Percentiles rank a stretch among this genome's conserved stretches.
Evolutionary conservation across 108 stramenopile genomes (phyloP).

Genomic region (Skeletonema marinoi): DNA sequence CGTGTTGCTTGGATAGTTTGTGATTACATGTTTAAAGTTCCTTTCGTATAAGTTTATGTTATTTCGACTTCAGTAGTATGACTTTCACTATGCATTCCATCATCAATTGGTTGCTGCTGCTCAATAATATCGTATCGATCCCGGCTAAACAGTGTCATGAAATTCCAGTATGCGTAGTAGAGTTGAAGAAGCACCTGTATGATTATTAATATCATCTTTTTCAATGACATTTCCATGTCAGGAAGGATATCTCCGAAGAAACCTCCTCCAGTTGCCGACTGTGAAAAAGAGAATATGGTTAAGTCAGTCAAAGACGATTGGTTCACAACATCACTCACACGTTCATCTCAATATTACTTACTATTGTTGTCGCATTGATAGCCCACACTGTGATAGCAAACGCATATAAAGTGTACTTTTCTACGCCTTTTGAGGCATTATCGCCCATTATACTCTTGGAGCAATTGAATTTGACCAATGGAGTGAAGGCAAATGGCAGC

Average conservation of each 20-base stretch:
- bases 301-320: neutral
- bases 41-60: neutral
- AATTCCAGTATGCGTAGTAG: conserved; percentile 58
- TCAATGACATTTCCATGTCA: conserved; percentile 31
- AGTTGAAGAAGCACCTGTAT: conserved; percentile 52
- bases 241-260: conserved; percentile 58
- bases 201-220: conserved; percentile 34
- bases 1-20: neutral
- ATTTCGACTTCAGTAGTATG: neutral
- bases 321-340: no score
- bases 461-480: conserved; percentile 74
- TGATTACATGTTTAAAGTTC: neutral
- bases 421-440: conserved; percentile 41
- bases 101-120: neutral
- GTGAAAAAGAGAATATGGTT: neutral
- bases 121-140: neutral
- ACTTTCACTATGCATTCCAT: neutral
- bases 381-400: conserved; percentile 58
- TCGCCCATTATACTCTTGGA: conserved; percentile 65
- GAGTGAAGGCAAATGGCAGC: conserved; percentile 83
- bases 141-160: neutral
- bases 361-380: conserved; percentile 56
- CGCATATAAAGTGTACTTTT: conserved; percentile 43
- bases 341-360: neutral
- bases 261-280: conserved; percentile 53